Evolutionary conservation across 2,329 filamentous ascomycete genomes (phyloP).

Genomic region (Aspergillus candidus): DNA sequence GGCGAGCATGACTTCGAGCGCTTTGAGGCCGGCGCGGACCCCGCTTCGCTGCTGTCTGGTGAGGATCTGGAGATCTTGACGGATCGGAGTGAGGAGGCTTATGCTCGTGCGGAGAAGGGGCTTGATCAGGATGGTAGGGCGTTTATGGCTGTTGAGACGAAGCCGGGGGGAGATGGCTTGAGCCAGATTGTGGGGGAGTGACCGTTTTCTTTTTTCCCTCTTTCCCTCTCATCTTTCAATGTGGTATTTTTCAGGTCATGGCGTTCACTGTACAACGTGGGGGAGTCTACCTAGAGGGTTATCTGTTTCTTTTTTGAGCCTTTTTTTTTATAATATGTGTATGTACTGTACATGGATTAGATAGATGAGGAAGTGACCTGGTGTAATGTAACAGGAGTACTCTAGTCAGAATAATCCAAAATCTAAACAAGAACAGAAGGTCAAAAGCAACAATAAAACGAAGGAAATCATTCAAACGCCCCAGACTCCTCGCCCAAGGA

Average conservation of each 20-base stretch:
- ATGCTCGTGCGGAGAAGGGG: slow-evolving; percentile 69
- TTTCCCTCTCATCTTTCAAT: not conserved
- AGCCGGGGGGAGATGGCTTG: slow-evolving; percentile 42
- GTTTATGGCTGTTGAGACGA: slow-evolving; percentile 79
- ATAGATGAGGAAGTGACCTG: slow-evolving; percentile 3
- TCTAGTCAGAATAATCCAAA: slow-evolving; percentile 1
- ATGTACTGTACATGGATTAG: slow-evolving; percentile 14
- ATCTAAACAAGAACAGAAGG: slow-evolving; percentile 1
- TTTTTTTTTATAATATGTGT: not conserved
- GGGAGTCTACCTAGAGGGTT: too few relatives aligned
- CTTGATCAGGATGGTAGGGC: slow-evolving; percentile 51
- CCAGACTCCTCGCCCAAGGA: slow-evolving; percentile 27
- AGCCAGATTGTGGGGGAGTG: slow-evolving; percentile 20
- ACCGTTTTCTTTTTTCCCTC: not conserved
- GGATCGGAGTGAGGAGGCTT: slow-evolving; percentile 64
- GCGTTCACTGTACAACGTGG: not conserved
- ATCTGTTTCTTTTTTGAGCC: slow-evolving; percentile 5
- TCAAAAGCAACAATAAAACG: slow-evolving; percentile 7
- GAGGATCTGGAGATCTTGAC: slow-evolving; percentile 71
- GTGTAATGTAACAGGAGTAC: slow-evolving; percentile 2
- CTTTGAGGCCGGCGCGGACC: slow-evolving; percentile 50
- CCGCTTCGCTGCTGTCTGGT: slow-evolving; percentile 64
- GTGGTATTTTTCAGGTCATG: not conserved
- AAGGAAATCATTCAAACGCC: slow-evolving; percentile 25
- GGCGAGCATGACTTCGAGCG: slow-evolving; percentile 67